Evolutionary conservation across 2,329 filamentous ascomycete species (phyloP), one percentile per base, ranked within the genome.

Genomic region (Curvularia spicifera): DNA sequence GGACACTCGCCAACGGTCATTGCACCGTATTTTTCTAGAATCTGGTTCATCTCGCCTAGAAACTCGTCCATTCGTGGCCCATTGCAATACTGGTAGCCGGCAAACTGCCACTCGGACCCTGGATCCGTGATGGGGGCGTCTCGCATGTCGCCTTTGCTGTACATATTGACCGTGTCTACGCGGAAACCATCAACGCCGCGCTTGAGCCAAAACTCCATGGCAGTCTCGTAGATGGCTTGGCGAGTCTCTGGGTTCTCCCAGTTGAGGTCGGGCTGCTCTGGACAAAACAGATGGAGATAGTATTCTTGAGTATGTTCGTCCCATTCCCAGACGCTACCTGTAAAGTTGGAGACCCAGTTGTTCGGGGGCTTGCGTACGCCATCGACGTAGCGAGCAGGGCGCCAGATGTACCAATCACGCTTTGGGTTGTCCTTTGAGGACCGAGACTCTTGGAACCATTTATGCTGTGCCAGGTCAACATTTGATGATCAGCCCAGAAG

Each of bases 261-360:
- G 77, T 95, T 95, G n/a, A 95, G 81, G 67, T 95, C 91, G 0
- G 91, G 91, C 72, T 94, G 91, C 63, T 91, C 86, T 5, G 84
- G 84, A 6, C 88, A 87, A 73, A 91, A 96, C 10, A 95, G 82
- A 60, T 90, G 87, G 0, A 93, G 84, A 68, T 91, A 93, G 74
- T 91, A 93, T 75, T 93, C 47, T 83, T 72, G 81, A 0, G 89
- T 91, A n/a, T 77, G 72, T 64, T 90, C 86, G 67, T 93, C 90
- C 80, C 86, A 93, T 58, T 87, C 80, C 90, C 89, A 91, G 0
- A 83, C 82, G 58, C 80, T 85, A 52, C 84, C 84, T n/a, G 74
- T 75, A 87, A 90, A 78, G 82, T 86, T 79, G 76, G 84, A 64
- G 77, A 83, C 88, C 83, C 89, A 93, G 76, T 93, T 93, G 65